Conservation (phyloP, 1,284 basidiomycete species). For the Cerioporus squamosus region DNA sequence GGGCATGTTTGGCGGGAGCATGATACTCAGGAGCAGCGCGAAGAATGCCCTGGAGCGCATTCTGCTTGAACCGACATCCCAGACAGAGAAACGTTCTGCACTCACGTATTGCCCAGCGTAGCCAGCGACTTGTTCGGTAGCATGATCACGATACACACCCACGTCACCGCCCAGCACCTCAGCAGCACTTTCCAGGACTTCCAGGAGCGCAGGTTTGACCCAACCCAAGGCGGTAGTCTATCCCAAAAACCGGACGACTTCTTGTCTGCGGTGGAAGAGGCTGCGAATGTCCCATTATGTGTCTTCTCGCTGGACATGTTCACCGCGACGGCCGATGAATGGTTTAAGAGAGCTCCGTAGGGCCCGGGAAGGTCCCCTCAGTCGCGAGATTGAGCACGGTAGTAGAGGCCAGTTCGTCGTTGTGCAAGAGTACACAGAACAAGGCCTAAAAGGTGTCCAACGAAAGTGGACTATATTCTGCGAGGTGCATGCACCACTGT, state of each 20-base stretch:
- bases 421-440: too few relatives aligned
- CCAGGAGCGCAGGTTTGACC: conserved; percentile 32
- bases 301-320: not conserved
- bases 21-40: conserved; percentile 36
- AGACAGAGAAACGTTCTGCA: not conserved
- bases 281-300: not conserved
- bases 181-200: conserved; percentile 34
- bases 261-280: not conserved
- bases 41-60: conserved; percentile 39
- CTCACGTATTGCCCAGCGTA: conserved; percentile 39
- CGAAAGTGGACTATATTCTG: too few relatives aligned
- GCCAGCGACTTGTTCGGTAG: conserved; percentile 35
- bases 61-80: not conserved
- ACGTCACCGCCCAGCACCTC: conserved; percentile 38
- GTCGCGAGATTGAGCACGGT: too few relatives aligned
- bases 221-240: conserved; percentile 37
- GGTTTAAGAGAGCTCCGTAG: not conserved
- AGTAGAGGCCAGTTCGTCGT: too few relatives aligned
- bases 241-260: conserved; percentile 5
- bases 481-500: too few relatives aligned
- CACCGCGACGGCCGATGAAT: not conserved
- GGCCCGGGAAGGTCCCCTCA: too few relatives aligned
- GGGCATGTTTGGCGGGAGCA: conserved; percentile 42
- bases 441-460: too few relatives aligned
- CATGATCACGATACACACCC: conserved; percentile 35